phyloP scores from a whole-genome alignment of 78 protist genomes.

The Dictyostelium discoideum region dicty_2.7 NC_007089.4:2067001-2067500 shows the following conservation, averaged over 20 bases:
- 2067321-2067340: constrained; percentile 87
- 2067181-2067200: constrained; percentile 81
- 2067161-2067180: constrained; percentile 86
- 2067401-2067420: no score
- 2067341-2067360: constrained; percentile 57
- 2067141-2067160: constrained; percentile 91
- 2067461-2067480: neutral
- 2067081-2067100: constrained; percentile 99
- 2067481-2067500: neutral
- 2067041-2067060: constrained; percentile 79
- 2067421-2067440: no score
- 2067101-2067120: constrained; percentile 90
- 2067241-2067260: constrained; percentile 82
- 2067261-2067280: constrained; percentile 87
- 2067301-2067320: constrained; percentile 84
- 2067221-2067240: constrained; percentile 72
- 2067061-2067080: constrained; percentile 98
- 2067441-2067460: no score
- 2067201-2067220: constrained; percentile 84
- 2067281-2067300: constrained; percentile 75
- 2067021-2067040: neutral
- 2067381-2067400: neutral
- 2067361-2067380: neutral
- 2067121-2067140: constrained; percentile 82
- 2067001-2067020: neutral